These are phyloP conservation scores for Globisporangium parvum DNA, from an alignment of 352 stramenopile genomes.

Conservation along the genomic window DNA sequence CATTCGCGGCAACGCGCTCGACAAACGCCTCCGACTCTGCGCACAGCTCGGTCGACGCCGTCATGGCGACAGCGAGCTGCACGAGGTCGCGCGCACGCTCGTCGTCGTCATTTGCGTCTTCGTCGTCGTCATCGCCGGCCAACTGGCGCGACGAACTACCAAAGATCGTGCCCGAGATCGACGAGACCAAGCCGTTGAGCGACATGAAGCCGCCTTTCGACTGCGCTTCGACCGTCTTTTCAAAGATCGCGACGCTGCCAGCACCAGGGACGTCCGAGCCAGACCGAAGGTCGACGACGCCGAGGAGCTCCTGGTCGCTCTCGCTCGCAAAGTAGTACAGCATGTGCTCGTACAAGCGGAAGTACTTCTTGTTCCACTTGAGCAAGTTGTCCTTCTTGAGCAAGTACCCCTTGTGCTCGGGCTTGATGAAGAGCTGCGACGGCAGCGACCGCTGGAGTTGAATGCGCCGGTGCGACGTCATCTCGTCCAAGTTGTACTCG, in stretches of 20 bases:
- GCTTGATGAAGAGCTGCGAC: conserved; percentile 71
- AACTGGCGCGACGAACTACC: conserved; percentile 47
- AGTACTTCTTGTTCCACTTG: conserved; percentile 89
- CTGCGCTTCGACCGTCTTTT: conserved; percentile 54
- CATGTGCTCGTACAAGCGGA: conserved; percentile 84
- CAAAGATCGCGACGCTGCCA: conserved; percentile 78
- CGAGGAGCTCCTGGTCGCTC: conserved; percentile 74
- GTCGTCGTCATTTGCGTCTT: conserved; percentile 34
- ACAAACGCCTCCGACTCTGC: conserved; percentile 65
- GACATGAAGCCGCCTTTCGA: conserved; percentile 66
- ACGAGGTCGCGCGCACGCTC: conserved; percentile 52
- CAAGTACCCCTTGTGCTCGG: conserved; percentile 74
- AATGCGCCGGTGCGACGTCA: conserved; percentile 73
- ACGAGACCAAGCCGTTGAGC: conserved; percentile 74
- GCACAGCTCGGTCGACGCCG: conserved; percentile 52
- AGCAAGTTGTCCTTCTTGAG: conserved; percentile 87
- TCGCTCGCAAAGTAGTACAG: conserved; percentile 87
- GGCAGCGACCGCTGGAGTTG: conserved; percentile 79
- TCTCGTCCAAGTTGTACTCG: conserved; percentile 86
- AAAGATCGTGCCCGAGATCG: conserved; percentile 76
- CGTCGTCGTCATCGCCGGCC: conserved; percentile 29
- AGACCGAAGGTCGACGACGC: conserved; percentile 73
- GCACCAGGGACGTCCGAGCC: conserved; percentile 63
- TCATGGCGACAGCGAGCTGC: conserved; percentile 65
- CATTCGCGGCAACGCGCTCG: conserved; percentile 26